Conservation (phyloP, 2,329 filamentous ascomycete genomes). For the Aspergillus sp. region DNA sequence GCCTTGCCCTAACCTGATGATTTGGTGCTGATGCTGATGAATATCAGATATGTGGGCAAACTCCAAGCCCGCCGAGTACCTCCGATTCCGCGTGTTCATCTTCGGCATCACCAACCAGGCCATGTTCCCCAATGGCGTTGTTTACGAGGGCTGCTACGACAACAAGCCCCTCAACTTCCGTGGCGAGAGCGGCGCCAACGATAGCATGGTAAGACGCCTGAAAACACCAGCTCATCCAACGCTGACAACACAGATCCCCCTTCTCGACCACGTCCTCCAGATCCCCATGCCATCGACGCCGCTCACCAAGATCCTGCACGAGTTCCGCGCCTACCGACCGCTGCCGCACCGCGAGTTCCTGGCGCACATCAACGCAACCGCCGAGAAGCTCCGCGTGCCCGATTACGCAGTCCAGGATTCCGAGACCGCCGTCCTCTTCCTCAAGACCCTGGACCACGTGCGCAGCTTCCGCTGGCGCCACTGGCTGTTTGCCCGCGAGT, state of each 20-base stretch:
- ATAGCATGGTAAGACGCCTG: constrained; percentile 58
- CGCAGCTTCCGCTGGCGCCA: constrained; percentile 43
- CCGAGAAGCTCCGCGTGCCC: constrained; percentile 38
- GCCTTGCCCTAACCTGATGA: neutral
- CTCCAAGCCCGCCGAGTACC: constrained; percentile 74
- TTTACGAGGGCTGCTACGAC: constrained; percentile 76
- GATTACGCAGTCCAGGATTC: constrained; percentile 29
- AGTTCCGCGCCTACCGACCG: constrained; percentile 83
- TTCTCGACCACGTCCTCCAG: constrained; percentile 78
- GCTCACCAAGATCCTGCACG: constrained; percentile 74
- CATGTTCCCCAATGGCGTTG: constrained; percentile 87
- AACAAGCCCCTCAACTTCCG: constrained; percentile 67
- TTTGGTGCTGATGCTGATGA: constrained; percentile 2
- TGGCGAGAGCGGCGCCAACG: constrained; percentile 87
- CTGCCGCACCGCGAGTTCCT: constrained; percentile 83
- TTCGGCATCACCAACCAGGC: constrained; percentile 88
- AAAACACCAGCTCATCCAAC: neutral
- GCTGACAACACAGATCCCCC: constrained; percentile 50
- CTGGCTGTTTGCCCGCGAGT: constrained; percentile 41
- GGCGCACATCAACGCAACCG: constrained; percentile 46
- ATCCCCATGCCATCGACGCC: constrained; percentile 83
- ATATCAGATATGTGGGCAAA: constrained; percentile 72
- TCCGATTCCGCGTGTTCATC: constrained; percentile 89
- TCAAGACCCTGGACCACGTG: constrained; percentile 39
- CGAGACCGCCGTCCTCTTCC: constrained; percentile 34